Conservation (phyloP, 352 stramenopile genomes). For the Globisporangium cederbergense region DNA sequence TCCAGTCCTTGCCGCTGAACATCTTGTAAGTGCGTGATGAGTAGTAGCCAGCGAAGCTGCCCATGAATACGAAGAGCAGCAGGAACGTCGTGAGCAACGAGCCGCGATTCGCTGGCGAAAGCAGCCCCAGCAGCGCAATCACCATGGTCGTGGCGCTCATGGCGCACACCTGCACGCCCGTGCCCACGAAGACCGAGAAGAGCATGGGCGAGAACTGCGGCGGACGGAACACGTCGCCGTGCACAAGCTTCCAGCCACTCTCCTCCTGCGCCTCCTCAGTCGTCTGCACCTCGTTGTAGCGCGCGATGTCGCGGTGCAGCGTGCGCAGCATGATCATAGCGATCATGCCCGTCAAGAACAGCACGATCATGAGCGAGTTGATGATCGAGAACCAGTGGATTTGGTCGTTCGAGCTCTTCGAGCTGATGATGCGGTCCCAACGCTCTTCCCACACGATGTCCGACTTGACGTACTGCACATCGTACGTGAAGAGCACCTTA, state of each 20-base stretch:
- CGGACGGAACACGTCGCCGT: slow-evolving; percentile 98
- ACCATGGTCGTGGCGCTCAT: slow-evolving; percentile 95
- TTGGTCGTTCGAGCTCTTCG: slow-evolving; percentile 94
- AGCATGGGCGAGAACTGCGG: slow-evolving; percentile 92
- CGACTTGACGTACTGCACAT: slow-evolving; percentile 95
- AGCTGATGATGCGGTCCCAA: slow-evolving; percentile 99
- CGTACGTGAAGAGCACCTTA: slow-evolving; percentile 98
- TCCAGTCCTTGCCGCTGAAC: slow-evolving; percentile 97
- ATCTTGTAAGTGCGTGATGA: slow-evolving; percentile 98
- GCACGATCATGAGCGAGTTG: slow-evolving; percentile 99
- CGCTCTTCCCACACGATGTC: slow-evolving; percentile 95
- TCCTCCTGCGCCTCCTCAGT: slow-evolving; percentile 95
- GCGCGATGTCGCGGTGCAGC: slow-evolving; percentile 97
- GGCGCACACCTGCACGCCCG: slow-evolving; percentile 94
- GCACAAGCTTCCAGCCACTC: slow-evolving; percentile 96
- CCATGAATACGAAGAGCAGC: slow-evolving; percentile 98
- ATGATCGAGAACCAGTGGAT: slow-evolving; percentile 99
- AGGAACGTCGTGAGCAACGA: slow-evolving; percentile 95
- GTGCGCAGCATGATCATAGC: slow-evolving; percentile 99
- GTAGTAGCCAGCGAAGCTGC: slow-evolving; percentile 95
- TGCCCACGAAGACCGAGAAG: slow-evolving; percentile 95
- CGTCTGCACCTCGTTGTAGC: slow-evolving; percentile 95
- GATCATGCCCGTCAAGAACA: slow-evolving; percentile 99
- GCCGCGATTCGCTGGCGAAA: slow-evolving; percentile 96
- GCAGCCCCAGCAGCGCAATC: slow-evolving; percentile 92